These are phyloP conservation scores for Trichoderma sp. DNA, from an alignment of 2,329 filamentous ascomycete species.

Conservation along the genomic window DNA sequence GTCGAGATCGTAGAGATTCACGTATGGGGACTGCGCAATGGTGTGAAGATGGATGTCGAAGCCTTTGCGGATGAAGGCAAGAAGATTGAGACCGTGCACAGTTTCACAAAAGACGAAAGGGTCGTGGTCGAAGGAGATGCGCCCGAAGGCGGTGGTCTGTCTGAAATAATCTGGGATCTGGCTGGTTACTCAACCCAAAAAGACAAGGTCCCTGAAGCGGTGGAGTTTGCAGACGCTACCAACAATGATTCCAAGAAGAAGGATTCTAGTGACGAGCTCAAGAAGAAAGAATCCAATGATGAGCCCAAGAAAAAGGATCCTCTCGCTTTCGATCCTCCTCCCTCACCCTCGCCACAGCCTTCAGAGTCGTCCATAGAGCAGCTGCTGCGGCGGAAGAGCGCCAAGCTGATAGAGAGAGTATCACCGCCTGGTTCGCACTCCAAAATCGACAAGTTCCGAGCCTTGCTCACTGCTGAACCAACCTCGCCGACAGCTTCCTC, in stretches of 20 bases:
- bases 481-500: background rate
- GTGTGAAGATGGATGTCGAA: constrained; percentile 82
- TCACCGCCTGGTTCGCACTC: constrained; percentile 25
- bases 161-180: constrained; percentile 55
- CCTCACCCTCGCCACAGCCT: background rate
- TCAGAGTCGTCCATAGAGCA: constrained; percentile 6
- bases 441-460: constrained; percentile 25
- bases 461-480: constrained; percentile 21
- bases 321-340: background rate
- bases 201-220: constrained; percentile 38
- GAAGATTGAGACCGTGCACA: constrained; percentile 78
- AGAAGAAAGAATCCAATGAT: background rate
- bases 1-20: constrained; percentile 88
- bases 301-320: background rate
- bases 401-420: constrained; percentile 36
- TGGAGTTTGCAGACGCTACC: constrained; percentile 31
- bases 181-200: constrained; percentile 37
- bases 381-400: constrained; percentile 30
- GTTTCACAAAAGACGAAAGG: constrained; percentile 71
- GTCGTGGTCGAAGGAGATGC: constrained; percentile 60
- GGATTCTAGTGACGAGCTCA: background rate
- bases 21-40: constrained; percentile 81
- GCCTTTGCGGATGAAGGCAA: constrained; percentile 88
- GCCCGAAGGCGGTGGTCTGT: constrained; percentile 47
- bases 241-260: constrained; percentile 24